Base-by-base conservation (phyloP, 768 basidiomycete genomes). In the Floccularia luteovirens region DNA sequence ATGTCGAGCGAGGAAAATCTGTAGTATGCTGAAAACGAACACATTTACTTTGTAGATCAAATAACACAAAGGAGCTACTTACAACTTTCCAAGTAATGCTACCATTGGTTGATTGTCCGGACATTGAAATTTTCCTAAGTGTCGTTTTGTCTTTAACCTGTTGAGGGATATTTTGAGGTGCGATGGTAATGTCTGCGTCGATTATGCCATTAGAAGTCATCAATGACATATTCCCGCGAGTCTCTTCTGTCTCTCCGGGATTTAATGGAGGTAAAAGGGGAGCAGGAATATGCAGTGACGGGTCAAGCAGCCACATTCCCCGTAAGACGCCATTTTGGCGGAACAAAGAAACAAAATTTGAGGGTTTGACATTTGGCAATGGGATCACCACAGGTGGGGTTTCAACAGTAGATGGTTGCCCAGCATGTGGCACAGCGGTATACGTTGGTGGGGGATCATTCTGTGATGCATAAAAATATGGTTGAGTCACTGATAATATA, bases 221-320 rank as follows among this genome's bases (percentile, higher is more conserved):
- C 6, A 72, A 45, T 5, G 38, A 51, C 1, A 75, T 42, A 42
- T 72, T 70, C 21, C 55, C 64, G 25, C 74, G 56, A 1, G 60
- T 57, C 2, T 44, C 52, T 39, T 69, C 69, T 0, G 62, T 59
- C 44, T 69, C 61, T 16, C 51, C 58, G 0, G 40, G 38, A 3
- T 37, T 30, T 0, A 75, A 47, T 17, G 71, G 63, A 2, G 69
- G 62, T 5, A 75, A 53, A 25, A 70, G 38, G 13, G 58, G 41
- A 0, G 49, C 3, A 0, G 74, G 72, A 32, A 75, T 59, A 8
- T 37, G 22, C 16, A 74, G 51, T 14, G 53, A 43, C 1, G 74
- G 66, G 42, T 75, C 66, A 28, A 75, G 53, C 24, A 67, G 50
- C 56, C 70, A 75, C 1, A 46, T 44, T 7, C 61, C 67, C 43